phyloP scores from a whole-genome alignment of 495 filamentous ascomycete species.

The Polyplosphaeria fusca region DNA sequence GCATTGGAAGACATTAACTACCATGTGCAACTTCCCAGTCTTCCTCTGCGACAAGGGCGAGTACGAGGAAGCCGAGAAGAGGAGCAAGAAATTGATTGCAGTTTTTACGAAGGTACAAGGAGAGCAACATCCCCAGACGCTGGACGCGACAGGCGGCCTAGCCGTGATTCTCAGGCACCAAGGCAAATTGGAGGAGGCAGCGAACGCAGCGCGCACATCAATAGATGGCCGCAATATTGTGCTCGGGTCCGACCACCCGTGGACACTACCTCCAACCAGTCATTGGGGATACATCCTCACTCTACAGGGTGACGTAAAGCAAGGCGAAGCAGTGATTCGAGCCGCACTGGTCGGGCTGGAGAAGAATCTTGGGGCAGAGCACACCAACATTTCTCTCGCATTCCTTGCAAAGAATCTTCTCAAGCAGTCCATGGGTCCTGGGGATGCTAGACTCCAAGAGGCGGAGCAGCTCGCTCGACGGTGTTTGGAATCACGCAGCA shows the following conservation, averaged over 20 bases:
- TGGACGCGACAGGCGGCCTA: slow-evolving; percentile 12
- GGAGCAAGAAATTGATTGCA: slow-evolving; percentile 1
- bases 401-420: slow-evolving; percentile 13
- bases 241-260: slow-evolving; percentile 13
- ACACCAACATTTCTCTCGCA: slow-evolving; percentile 2
- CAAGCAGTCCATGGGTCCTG: slow-evolving; percentile 1
- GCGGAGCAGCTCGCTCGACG: slow-evolving; percentile 8
- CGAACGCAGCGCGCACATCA: slow-evolving; percentile 1
- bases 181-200: slow-evolving; percentile 16
- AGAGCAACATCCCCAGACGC: slow-evolving; percentile 7
- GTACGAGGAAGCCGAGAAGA: slow-evolving; percentile 5
- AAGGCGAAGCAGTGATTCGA: slow-evolving; percentile 13
- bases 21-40: slow-evolving; percentile 12
- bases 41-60: slow-evolving; percentile 19
- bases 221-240: slow-evolving; percentile 13
- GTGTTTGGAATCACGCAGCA: background rate
- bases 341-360: background rate
- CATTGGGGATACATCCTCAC: slow-evolving; percentile 16
- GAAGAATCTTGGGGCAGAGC: slow-evolving; percentile 1
- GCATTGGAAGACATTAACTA: slow-evolving; percentile 10
- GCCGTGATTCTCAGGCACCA: slow-evolving; percentile 8
- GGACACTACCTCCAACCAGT: slow-evolving; percentile 9
- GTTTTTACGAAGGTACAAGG: slow-evolving; percentile 12
- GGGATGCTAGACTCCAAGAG: slow-evolving; percentile 5
- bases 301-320: background rate